Evolutionary conservation across 345 rosid genomes (phyloP), one percentile per base, ranked within the genome.

Genomic region (Salix dunnii): DNA sequence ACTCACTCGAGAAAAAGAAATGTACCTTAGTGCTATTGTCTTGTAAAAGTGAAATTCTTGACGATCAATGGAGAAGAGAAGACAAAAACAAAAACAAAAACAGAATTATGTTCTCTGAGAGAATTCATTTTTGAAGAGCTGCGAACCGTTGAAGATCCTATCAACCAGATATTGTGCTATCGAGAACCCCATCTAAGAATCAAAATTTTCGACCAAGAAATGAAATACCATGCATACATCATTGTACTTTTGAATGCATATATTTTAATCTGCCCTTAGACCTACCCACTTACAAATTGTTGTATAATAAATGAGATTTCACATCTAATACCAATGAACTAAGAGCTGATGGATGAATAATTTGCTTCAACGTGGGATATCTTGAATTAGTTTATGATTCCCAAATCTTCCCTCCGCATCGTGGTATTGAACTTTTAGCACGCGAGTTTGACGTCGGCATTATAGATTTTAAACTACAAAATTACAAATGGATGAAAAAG

Each of bases 111-210:
- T 66, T 70, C 62, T 35, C 30, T 62, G 4, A 49, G 63, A 74
- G 25, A 74, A 46, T n/a, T 69, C 11, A 3, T 46, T 16, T 51
- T 5, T 21, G 35, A 71, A 76, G 79, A 75, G 75, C 75, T 48
- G 21, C 70, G 74, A 78, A 51, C 82, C 78, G 49, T 70, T 23
- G 60, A 73, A 67, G 64, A 76, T 62, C 70, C 70, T 75, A 76
- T 81, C 83, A 76, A 76, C 66, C 23, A 81, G 84, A 80, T 75
- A 68, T 69, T 72, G 40, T 69, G 69, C 74, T 49, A 61, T 64
- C 67, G 43, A 28, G 20, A 9, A 63, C 46, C 68, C 80, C 70
- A 43, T 28, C 25, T 76, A 49, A 25, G n/a, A 28, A 68, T 73
- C 48, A 3, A 51, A 42, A 65, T 43, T 70, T 60, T 63, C 7